These are phyloP conservation scores for Dryas drummondii DNA, from an alignment of 306 rosid genomes.

Conservation along the genomic window DNA sequence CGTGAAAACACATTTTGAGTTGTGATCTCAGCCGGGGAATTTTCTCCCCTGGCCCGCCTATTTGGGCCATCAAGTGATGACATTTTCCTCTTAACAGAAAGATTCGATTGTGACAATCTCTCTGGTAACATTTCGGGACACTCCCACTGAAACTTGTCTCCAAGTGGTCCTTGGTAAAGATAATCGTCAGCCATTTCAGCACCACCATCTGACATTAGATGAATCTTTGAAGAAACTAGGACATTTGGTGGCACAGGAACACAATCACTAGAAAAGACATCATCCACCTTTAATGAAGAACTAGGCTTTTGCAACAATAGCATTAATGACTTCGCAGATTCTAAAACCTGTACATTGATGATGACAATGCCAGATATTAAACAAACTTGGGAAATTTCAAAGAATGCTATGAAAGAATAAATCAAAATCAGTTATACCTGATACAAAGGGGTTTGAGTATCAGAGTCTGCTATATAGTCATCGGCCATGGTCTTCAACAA, in stretches of 20 bases:
- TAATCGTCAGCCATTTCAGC: conserved; percentile 62
- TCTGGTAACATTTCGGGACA: conserved; percentile 95
- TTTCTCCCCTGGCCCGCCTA: conserved; percentile 89
- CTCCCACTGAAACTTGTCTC: conserved; percentile 86
- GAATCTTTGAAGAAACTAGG: conserved; percentile 47
- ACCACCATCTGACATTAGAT: conserved; percentile 48
- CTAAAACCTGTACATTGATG: conserved; percentile 57
- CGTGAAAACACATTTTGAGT: conserved; percentile 66
- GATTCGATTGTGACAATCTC: conserved; percentile 57
- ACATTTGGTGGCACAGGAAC: conserved; percentile 39
- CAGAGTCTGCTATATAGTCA: conserved; percentile 47
- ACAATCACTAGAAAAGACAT: conserved; percentile 30
- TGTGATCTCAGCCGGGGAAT: conserved; percentile 57
- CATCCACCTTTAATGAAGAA: conserved; percentile 48
- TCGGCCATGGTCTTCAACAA: conserved; percentile 47
- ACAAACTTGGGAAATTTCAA: conserved; percentile 12
- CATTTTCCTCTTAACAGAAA: conserved; percentile 63
- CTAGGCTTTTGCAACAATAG: conserved; percentile 61
- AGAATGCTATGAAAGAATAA: background rate
- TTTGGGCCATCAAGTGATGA: conserved; percentile 62
- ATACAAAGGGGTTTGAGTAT: conserved; percentile 44
- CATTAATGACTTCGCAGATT: conserved; percentile 56
- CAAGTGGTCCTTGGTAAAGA: conserved; percentile 57
- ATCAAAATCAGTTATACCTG: conserved; percentile 51
- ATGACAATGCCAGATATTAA: conserved; percentile 31